Evolutionary conservation across 257 asterid genomes (phyloP), one percentile per base, ranked within the genome.

Genomic region (Solanum rostratum): DNA sequence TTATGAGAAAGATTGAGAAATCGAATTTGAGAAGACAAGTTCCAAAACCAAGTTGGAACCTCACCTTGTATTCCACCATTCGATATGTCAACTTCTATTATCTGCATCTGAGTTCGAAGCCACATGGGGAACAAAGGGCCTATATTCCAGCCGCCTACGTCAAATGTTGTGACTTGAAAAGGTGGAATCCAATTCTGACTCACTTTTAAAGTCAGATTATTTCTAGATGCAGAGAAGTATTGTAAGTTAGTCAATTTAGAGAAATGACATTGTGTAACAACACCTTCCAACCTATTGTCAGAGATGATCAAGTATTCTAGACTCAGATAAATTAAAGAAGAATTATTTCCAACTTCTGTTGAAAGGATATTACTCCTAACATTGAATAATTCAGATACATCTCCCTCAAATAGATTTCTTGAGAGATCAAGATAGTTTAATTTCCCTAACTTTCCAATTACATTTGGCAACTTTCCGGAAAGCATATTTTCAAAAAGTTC

Each of bases 231-330:
- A 6, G 0, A 0, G 1, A 91, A 49, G 0, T 0, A 0, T 1
- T 0, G 5, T 49, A 89, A 52, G 0, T 82, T 82, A 5, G 91
- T 86, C 45, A 89, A 89, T 53, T 86, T 85, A 22, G 73, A 76
- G 57, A 91, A 85, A 62, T 86, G 89, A 4, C 13, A 66, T 46
- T 89, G 87, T 2, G 85, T 83, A 50, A 91, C 86, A 18, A 85
- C 37, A 14, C 92, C 92, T 86, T 66, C 74, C n/a, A 89, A 6
- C 85, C 7, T 83, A 89, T 87, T 87, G 22, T 19, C 2, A 1
- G 22, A 87, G 41, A 20, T 0, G 0, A 6, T n/a, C 12, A 52
- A 71, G 7, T 2, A 0, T 22, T 18, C 3, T 6, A 90, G 71
- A 4, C 53, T 70, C 22, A 39, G 39, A 3, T 1, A 0, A 7